Conservation (phyloP, 2,329 filamentous ascomycete genomes). For the Paracamarosporium sp. region DNA sequence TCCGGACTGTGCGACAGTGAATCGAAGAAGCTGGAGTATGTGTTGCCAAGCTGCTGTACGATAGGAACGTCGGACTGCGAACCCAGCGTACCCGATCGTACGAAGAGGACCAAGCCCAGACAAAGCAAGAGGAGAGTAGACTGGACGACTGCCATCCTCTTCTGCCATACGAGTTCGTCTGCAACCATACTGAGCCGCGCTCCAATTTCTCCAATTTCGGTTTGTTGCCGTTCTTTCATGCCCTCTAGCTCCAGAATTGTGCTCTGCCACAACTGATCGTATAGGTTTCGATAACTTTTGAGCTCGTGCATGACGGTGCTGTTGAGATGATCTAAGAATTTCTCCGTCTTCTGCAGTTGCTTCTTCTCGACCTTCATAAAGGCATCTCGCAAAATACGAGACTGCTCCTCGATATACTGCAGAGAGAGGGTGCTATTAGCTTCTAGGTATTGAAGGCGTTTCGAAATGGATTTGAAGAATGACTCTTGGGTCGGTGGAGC, state of each 20-base stretch:
- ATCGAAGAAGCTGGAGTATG: conserved; percentile 44
- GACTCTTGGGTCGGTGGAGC: conserved; percentile 92
- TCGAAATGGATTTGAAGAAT: conserved; percentile 96
- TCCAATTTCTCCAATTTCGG: conserved; percentile 83
- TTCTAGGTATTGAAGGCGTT: conserved; percentile 88
- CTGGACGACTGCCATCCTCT: conserved; percentile 92
- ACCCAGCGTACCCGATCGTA: conserved; percentile 45
- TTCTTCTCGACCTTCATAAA: conserved; percentile 86
- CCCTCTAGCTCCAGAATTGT: conserved; percentile 90
- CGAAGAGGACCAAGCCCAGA: conserved; percentile 85
- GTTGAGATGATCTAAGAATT: conserved; percentile 86
- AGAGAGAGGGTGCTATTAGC: conserved; percentile 90
- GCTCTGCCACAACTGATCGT: conserved; percentile 96
- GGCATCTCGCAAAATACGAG: conserved; percentile 84
- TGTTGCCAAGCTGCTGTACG: conserved; percentile 51
- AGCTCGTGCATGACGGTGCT: conserved; percentile 79
- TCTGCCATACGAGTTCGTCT: conserved; percentile 85
- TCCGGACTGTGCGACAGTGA: conserved; percentile 47
- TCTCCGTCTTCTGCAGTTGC: conserved; percentile 81
- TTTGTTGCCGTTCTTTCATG: conserved; percentile 82
- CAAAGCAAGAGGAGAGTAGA: conserved; percentile 86
- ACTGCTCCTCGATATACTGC: conserved; percentile 97
- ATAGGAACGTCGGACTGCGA: conserved; percentile 51
- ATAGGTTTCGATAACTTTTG: conserved; percentile 70
- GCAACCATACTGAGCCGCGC: conserved; percentile 83